These are phyloP conservation scores for Trichoderma orchidacearum DNA, from an alignment of 495 filamentous ascomycete species.

Conservation along the genomic window DNA sequence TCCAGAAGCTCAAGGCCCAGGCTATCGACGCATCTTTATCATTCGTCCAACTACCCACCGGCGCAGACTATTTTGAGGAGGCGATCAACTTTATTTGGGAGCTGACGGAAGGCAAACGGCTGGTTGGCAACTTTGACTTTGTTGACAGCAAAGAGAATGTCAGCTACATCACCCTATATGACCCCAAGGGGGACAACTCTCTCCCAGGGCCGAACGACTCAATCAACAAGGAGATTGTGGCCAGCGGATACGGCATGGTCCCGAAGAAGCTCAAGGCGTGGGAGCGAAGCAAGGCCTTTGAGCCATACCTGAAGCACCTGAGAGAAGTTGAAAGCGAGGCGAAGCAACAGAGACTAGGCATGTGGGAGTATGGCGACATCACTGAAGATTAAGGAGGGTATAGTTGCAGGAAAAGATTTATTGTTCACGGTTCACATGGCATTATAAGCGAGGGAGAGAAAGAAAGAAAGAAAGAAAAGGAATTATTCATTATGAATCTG, in stretches of 20 bases:
- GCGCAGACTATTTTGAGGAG: slow-evolving; percentile 66
- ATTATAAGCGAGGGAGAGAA: too few species aligned
- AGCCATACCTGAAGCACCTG: slow-evolving; percentile 54
- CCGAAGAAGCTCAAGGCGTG: slow-evolving; percentile 77
- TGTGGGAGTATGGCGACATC: slow-evolving; percentile 97
- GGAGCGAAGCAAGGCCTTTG: slow-evolving; percentile 56
- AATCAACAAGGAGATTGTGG: slow-evolving; percentile 73
- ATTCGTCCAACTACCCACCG: slow-evolving; percentile 70
- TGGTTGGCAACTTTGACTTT: slow-evolving; percentile 85
- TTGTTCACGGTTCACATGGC: background rate
- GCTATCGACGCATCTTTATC: slow-evolving; percentile 81
- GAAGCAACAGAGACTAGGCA: slow-evolving; percentile 62
- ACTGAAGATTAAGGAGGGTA: slow-evolving; percentile 54
- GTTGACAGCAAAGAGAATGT: slow-evolving; percentile 58
- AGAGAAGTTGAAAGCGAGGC: slow-evolving; percentile 58
- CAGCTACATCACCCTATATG: slow-evolving; percentile 74
- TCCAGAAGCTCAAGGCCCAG: slow-evolving; percentile 70
- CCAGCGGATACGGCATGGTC: slow-evolving; percentile 78
- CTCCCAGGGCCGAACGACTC: slow-evolving; percentile 38
- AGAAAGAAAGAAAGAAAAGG: background rate
- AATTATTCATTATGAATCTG: background rate
- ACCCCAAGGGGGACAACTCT: slow-evolving; percentile 51
- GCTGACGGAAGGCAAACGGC: slow-evolving; percentile 48
- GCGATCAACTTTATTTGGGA: slow-evolving; percentile 57
- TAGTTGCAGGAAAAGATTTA: background rate